A percentile compares a stretch with the other conserved stretches of the same genome.
phyloP scores from a whole-genome alignment of 768 basidiomycete genomes.

The Epithele typhae region DNA sequence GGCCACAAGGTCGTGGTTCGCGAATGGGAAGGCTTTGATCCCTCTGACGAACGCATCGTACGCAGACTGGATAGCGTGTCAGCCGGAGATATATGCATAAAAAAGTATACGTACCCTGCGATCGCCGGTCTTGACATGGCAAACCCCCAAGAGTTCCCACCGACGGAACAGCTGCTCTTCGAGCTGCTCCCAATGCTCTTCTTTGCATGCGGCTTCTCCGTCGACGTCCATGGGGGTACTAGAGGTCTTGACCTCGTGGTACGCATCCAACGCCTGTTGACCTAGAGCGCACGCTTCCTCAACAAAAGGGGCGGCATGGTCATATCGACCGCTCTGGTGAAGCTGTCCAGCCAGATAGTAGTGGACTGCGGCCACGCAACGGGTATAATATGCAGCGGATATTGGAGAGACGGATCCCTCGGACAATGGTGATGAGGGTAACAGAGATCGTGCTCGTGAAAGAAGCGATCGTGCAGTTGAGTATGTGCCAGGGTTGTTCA shows the following conservation, averaged over 20 bases:
- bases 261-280: conserved; percentile 30
- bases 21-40: conserved; percentile 52
- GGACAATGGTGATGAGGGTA: conserved; percentile 17
- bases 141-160: conserved; percentile 80
- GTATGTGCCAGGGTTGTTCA: conserved; percentile 43
- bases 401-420: background rate
- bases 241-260: conserved; percentile 1
- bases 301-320: conserved; percentile 65
- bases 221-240: conserved; percentile 4
- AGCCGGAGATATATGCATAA: background rate
- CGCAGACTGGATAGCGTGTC: conserved; percentile 42
- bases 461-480: conserved; percentile 40
- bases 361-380: conserved; percentile 69
- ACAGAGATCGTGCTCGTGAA: no score
- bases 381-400: conserved; percentile 45
- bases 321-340: conserved; percentile 60
- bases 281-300: conserved; percentile 57
- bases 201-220: conserved; percentile 26
- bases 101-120: conserved; percentile 47
- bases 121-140: conserved; percentile 74
- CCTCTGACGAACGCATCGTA: conserved; percentile 51
- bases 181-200: conserved; percentile 51
- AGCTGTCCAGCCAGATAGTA: conserved; percentile 67
- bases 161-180: conserved; percentile 64
- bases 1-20: conserved; percentile 31